These are phyloP conservation scores for Ogataea pini DNA, from an alignment of 805 yeast genomes.

Conservation along the genomic window DNA sequence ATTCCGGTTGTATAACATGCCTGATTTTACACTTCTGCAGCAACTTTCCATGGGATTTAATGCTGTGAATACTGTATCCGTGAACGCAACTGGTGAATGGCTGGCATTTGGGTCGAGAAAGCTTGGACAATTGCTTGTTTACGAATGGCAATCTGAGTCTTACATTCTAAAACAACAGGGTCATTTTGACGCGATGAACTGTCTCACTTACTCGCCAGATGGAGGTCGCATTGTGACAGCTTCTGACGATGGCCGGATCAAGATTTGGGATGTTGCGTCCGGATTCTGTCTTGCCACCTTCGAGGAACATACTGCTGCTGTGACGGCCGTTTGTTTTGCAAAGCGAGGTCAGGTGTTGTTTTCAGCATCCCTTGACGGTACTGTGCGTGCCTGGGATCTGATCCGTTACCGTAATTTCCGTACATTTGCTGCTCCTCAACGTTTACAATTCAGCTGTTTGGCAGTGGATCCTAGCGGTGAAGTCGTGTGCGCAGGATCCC, in stretches of 20 bases:
- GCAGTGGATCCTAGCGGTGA: constrained; percentile 99
- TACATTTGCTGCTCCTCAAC: constrained; percentile 86
- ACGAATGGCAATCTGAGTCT: constrained; percentile 98
- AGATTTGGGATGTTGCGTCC: constrained; percentile 91
- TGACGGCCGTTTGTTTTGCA: constrained; percentile 85
- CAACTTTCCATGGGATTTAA: constrained; percentile 90
- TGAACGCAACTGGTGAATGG: constrained; percentile 93
- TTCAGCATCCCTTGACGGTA: constrained; percentile 92
- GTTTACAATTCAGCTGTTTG: constrained; percentile 82
- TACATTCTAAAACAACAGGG: constrained; percentile 96
- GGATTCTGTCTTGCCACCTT: constrained; percentile 94
- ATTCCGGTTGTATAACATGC: constrained; percentile 86
- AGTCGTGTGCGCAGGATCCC: constrained; percentile 91
- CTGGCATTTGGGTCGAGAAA: constrained; percentile 89
- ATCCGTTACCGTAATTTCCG: constrained; percentile 91
- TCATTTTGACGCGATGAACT: constrained; percentile 87
- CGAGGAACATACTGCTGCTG: constrained; percentile 86
- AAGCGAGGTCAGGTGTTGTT: constrained; percentile 88
- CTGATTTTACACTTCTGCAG: constrained; percentile 76
- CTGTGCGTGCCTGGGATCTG: constrained; percentile 96
- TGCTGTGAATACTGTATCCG: constrained; percentile 76
- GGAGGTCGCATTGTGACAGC: constrained; percentile 92
- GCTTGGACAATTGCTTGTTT: constrained; percentile 90
- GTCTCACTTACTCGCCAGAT: constrained; percentile 88
- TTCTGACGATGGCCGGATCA: constrained; percentile 94